A percentile compares a stretch with the other conserved stretches of the same genome.
phyloP scores from a whole-genome alignment of 768 basidiomycete species.

The Tephrocybe sp. region DNA sequence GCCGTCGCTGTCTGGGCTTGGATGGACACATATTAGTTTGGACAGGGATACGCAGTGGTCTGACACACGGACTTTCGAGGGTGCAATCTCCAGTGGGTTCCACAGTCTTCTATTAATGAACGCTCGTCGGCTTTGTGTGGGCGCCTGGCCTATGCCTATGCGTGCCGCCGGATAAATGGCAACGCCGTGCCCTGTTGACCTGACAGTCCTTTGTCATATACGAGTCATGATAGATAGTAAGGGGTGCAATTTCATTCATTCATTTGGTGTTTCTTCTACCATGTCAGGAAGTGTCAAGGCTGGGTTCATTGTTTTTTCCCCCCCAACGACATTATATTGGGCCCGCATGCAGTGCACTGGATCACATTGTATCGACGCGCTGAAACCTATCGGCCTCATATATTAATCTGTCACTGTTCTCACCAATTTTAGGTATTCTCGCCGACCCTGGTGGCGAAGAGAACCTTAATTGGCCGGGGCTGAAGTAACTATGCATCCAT shows the following conservation, averaged over 20 bases:
- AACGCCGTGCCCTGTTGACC: not conserved
- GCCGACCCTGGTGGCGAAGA: no score
- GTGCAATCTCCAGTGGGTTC: constrained; percentile 19
- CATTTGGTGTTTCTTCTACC: not conserved
- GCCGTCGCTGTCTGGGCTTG: constrained; percentile 25
- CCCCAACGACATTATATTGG: not conserved
- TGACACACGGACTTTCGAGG: constrained; percentile 14
- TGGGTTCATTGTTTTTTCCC: not conserved
- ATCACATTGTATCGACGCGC: no score
- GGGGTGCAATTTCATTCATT: not conserved
- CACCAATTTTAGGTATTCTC: no score
- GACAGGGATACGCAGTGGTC: constrained; percentile 31
- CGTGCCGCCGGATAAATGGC: not conserved
- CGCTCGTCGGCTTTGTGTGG: constrained; percentile 41
- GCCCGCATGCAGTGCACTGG: no score
- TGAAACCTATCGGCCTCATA: no score
- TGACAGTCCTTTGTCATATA: not conserved
- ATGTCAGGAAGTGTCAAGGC: not conserved
- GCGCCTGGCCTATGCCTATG: not conserved
- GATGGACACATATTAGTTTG: constrained; percentile 38
- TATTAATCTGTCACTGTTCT: no score
- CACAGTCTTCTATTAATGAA: constrained; percentile 47
- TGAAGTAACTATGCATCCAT: no score
- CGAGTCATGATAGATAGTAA: no score
- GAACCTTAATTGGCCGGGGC: no score